Conservation (phyloP, 2,329 filamentous ascomycete genomes). For the Clonostachys rhizophaga region DNA sequence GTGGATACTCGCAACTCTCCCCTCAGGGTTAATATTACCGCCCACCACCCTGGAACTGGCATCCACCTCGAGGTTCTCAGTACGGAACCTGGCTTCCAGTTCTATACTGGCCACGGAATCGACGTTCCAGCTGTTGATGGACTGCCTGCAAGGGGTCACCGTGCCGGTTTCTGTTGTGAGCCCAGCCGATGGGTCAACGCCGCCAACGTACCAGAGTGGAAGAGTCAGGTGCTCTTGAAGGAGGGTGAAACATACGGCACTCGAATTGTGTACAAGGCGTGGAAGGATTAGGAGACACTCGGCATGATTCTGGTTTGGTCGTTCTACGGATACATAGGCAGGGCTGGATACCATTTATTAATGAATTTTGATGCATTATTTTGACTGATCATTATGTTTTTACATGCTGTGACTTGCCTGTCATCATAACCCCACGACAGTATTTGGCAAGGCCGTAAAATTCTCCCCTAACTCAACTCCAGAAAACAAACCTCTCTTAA, state of each 20-base stretch:
- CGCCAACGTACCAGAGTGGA: slow-evolving; percentile 77
- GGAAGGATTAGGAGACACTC: slow-evolving; percentile 55
- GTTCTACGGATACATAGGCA: too few species aligned
- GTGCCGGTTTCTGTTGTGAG: slow-evolving; percentile 87
- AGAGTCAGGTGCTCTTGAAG: slow-evolving; percentile 71
- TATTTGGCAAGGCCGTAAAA: too few species aligned
- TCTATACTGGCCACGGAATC: slow-evolving; percentile 88
- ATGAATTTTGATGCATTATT: neutral
- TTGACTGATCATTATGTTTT: too few species aligned
- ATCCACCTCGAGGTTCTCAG: slow-evolving; percentile 83
- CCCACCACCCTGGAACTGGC: slow-evolving; percentile 68
- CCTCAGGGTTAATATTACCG: slow-evolving; percentile 63
- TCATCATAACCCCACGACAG: too few species aligned
- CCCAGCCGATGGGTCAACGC: slow-evolving; percentile 90
- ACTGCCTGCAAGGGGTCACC: slow-evolving; percentile 57
- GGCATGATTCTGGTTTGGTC: too few species aligned
- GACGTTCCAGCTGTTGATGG: slow-evolving; percentile 65
- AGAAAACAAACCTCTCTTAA: slow-evolving; percentile 9
- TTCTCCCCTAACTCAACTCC: too few species aligned
- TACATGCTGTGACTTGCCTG: too few species aligned
- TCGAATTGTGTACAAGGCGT: slow-evolving; percentile 78
- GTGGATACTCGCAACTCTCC: slow-evolving; percentile 62
- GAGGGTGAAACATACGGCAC: slow-evolving; percentile 81
- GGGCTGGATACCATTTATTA: too few species aligned
- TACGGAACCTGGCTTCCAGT: slow-evolving; percentile 95